Conservation (phyloP, 805 yeast genomes). For the Kodamaea restingae region DNA sequence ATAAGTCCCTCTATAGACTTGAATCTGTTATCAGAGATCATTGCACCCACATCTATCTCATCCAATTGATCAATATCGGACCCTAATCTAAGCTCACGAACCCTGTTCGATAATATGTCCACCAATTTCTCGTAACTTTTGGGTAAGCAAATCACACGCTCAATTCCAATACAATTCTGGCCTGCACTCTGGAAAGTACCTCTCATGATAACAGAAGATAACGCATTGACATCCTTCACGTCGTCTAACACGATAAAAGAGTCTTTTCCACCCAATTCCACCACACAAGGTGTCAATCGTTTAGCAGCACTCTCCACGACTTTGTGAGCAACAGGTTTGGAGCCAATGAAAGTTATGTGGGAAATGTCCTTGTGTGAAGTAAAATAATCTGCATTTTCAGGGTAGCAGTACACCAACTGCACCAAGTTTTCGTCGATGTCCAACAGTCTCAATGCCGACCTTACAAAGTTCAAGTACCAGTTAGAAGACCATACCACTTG, state of each 20-base stretch:
- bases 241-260: constrained; percentile 85
- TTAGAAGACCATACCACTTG: constrained; percentile 93
- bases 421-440: constrained; percentile 79
- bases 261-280: constrained; percentile 96
- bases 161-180: constrained; percentile 97
- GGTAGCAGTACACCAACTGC: constrained; percentile 85
- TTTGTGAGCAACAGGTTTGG: constrained; percentile 88
- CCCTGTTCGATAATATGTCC: constrained; percentile 50
- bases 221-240: constrained; percentile 52
- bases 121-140: constrained; percentile 62
- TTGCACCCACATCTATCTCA: constrained; percentile 94
- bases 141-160: constrained; percentile 81
- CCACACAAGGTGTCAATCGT: constrained; percentile 89
- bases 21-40: constrained; percentile 77
- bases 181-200: constrained; percentile 98
- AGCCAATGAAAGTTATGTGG: constrained; percentile 94
- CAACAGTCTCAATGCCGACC: constrained; percentile 65
- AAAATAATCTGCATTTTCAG: constrained; percentile 81
- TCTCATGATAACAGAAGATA: constrained; percentile 73
- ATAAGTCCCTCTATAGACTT: constrained; percentile 62
- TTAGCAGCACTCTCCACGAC: constrained; percentile 81
- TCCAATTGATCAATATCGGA: constrained; percentile 89
- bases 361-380: constrained; percentile 77
- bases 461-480: constrained; percentile 69
- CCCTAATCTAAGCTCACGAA: constrained; percentile 68